Evolutionary conservation across 805 yeast species (phyloP), one percentile per base, ranked within the genome.

Genomic region (Blastobotrys mokoenaii): DNA sequence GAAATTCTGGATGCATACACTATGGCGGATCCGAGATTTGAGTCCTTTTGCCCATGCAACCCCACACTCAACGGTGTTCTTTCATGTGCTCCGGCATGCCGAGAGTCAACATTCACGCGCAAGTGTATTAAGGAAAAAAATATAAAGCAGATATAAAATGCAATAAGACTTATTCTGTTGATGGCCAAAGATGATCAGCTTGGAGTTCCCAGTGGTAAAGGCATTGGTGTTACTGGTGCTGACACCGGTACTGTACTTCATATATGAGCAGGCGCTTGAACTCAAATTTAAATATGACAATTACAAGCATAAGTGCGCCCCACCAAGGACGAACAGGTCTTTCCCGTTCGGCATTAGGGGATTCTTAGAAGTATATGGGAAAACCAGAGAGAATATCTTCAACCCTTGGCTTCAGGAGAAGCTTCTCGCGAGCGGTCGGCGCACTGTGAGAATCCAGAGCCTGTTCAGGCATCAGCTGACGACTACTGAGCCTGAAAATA

Each of bases 401-500:
- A 14, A 34, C 18, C 18, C 14, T 4, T 34, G 14, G 18, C 14
- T 17, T 9, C 37, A 17, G 18, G 37, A 34, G 14, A 34, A 14
- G 37, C 14, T 34, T 17, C 9, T 17, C 37, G 3, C 16, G 3
- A 7, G 18, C 18, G 37, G 27, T 8, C 27, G 27, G 27, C 27
- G 30, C 9, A 40, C 43, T 8, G 18, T 40, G 25, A 31, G 43
- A 31, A 36, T 40, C 3, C 43, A 40, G 31, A 40, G 20, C 14
- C 27, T 40, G 31, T 16, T 18, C 18, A 15, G 37, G 5, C 31
- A 18, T 8, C 12, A 14, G 37, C 10, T 36, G 7, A 34, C 43
- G 12, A 57, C 61, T 17, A 38, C 34, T 8, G 60, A 59, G 14
- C 61, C 64, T 17, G 61, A 59, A 42, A 57, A 57, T 45, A 41